phyloP scores from a whole-genome alignment of 176 grass and related monocot species.

The Aegilops longissima region DNA sequence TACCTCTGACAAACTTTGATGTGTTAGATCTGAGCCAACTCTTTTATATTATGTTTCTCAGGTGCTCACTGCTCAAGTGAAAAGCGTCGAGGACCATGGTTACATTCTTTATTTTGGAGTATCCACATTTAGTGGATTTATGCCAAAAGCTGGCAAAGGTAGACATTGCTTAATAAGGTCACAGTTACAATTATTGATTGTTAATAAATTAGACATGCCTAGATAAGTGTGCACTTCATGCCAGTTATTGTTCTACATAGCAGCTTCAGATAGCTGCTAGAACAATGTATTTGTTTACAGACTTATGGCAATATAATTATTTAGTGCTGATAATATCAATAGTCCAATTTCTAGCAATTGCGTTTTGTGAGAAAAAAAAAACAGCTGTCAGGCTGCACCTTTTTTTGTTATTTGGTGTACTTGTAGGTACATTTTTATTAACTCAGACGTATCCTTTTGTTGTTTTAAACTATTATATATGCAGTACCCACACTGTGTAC shows the following conservation, averaged over 20 bases:
- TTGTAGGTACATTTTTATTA: not conserved
- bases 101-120: slow-evolving; percentile 97
- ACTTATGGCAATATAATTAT: slow-evolving; percentile 7
- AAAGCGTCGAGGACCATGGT: slow-evolving; percentile 94
- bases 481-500: not conserved
- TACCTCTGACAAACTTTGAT: not conserved
- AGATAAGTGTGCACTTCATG: slow-evolving; percentile 1
- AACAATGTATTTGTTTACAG: not conserved
- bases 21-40: slow-evolving; percentile 18
- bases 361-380: not conserved
- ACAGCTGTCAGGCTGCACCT: not conserved
- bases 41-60: slow-evolving; percentile 29
- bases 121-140: slow-evolving; percentile 82
- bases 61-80: slow-evolving; percentile 87
- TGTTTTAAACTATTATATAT: not conserved
- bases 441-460: slow-evolving; percentile 9
- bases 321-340: not conserved
- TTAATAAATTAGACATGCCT: slow-evolving; percentile 14
- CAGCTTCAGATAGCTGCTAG: not conserved
- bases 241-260: slow-evolving; percentile 10
- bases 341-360: not conserved
- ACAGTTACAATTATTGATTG: not conserved
- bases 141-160: slow-evolving; percentile 74
- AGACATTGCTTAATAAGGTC: slow-evolving; percentile 17
- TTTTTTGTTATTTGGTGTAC: slow-evolving; percentile 10